These are phyloP conservation scores for Rhododendron henanense DNA, from an alignment of 148 eudicot species.

Conservation along the genomic window DNA sequence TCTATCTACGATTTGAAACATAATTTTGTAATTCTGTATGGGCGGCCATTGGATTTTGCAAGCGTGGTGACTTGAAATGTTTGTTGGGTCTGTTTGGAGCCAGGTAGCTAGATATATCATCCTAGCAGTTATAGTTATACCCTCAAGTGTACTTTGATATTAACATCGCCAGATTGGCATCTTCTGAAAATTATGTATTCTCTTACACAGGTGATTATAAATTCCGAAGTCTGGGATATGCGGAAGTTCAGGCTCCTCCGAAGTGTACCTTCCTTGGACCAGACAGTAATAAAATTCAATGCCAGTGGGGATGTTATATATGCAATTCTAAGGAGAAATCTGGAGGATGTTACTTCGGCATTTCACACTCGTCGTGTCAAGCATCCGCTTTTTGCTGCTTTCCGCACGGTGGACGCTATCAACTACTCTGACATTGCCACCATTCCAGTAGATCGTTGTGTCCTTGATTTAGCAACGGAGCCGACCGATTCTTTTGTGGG, in stretches of 20 bases:
- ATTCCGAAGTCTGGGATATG: slow-evolving; percentile 97
- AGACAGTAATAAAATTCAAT: slow-evolving; percentile 77
- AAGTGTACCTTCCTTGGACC: slow-evolving; percentile 88
- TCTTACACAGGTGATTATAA: slow-evolving; percentile 72
- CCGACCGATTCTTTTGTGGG: slow-evolving; percentile 90
- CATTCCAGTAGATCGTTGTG: slow-evolving; percentile 80
- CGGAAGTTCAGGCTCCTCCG: slow-evolving; percentile 81
- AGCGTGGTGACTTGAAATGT: background rate
- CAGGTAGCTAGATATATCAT: background rate
- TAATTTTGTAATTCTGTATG: background rate
- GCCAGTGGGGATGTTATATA: slow-evolving; percentile 85
- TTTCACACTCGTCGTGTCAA: slow-evolving; percentile 71
- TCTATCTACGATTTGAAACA: background rate
- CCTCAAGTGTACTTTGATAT: background rate
- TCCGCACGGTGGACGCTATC: slow-evolving; percentile 91
- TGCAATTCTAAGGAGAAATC: slow-evolving; percentile 79
- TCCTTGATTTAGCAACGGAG: slow-evolving; percentile 82
- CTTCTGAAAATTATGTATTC: background rate
- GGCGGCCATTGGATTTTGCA: background rate
- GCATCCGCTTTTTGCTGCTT: slow-evolving; percentile 79
- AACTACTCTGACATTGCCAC: slow-evolving; percentile 88
- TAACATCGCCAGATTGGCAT: background rate
- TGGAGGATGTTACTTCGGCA: slow-evolving; percentile 71
- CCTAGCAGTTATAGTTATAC: background rate
- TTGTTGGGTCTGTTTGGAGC: background rate